Conservation (phyloP, 495 filamentous ascomycete genomes). For the Xylaria bambusicola region DNA sequence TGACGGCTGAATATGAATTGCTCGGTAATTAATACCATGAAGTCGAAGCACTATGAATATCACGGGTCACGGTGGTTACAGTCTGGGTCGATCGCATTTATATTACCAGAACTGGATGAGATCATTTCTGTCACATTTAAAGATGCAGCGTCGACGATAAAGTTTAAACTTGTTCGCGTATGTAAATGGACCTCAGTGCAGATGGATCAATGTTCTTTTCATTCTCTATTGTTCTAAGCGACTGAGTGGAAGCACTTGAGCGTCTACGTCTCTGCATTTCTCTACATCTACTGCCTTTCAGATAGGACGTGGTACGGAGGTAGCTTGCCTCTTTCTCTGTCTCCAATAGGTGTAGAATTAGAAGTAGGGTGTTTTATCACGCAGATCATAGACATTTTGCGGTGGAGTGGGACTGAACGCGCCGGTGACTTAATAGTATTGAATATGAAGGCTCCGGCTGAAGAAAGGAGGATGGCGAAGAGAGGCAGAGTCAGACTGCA, state of each 20-base stretch:
- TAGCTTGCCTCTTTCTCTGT: neutral
- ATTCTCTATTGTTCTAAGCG: too few species aligned
- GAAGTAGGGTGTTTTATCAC: neutral
- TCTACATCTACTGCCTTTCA: too few species aligned
- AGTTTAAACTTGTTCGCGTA: too few species aligned
- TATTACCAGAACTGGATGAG: too few species aligned
- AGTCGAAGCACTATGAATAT: neutral
- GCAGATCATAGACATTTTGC: slow-evolving; percentile 15
- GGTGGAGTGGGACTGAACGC: neutral
- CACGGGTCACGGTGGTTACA: neutral
- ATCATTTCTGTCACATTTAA: too few species aligned
- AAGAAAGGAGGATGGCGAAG: slow-evolving; percentile 29
- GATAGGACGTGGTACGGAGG: too few species aligned
- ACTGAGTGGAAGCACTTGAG: too few species aligned
- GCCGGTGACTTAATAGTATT: slow-evolving; percentile 19
- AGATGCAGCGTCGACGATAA: too few species aligned
- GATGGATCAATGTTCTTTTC: too few species aligned
- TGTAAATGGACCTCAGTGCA: too few species aligned
- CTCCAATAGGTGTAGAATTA: neutral
- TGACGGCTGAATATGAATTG: slow-evolving; percentile 7
- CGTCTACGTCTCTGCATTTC: too few species aligned
- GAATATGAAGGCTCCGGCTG: slow-evolving; percentile 29
- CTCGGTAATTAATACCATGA: slow-evolving; percentile 6
- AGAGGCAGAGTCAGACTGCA: slow-evolving; percentile 33
- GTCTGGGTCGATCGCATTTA: too few species aligned